Evolutionary conservation across 116 monocot species (phyloP), one percentile per base, ranked within the genome.

Genomic region (Trichopus zeylanicus): DNA sequence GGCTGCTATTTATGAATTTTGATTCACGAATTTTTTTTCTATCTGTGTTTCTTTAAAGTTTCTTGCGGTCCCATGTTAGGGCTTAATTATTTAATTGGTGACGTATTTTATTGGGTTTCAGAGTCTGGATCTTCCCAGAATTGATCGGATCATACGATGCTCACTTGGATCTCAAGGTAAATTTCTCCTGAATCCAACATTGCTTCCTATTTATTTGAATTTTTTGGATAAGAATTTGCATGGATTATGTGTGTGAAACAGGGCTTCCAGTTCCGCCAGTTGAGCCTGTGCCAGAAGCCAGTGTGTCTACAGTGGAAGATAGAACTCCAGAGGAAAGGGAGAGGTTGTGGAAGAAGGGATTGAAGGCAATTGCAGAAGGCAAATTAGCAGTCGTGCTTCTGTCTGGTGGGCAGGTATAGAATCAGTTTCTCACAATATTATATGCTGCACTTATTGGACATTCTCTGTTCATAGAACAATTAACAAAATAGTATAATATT

Each of bases 321-420:
- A 78, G 95, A 67, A 86, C 78, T 38, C 31, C 37, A 5, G 70
- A 62, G 30, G 83, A 78, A 20, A 81, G 70, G 73, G 90, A 89
- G 60, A 67, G 77, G 57, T 89, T 86, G 90, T 95, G 86, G 86
- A 95, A 95, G 69, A 81, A 64, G 64, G 95, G 95, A 35, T 55
- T 95, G 69, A 95, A 86, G 83, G 90, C 86, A 56, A 86, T 95
- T 30, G 80, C 83, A 11, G 90, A 95, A 77, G 95, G 95, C 55
- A 95, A 90, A 49, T 68, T 95, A 59, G 90, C 95, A 29, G 90
- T 95, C 10, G 84, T 95, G 37, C 89, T 95, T 72, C 72, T 95
- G 16, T 77, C 95, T 54, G 95, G 95, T 55, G 95, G 95, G 48
- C 95, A 95, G 87, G 95, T 83, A 16, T 42, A n/a, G 13, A 16